Conservation (phyloP, 768 basidiomycete genomes). For the Macrolepiota dolichaula region DNA sequence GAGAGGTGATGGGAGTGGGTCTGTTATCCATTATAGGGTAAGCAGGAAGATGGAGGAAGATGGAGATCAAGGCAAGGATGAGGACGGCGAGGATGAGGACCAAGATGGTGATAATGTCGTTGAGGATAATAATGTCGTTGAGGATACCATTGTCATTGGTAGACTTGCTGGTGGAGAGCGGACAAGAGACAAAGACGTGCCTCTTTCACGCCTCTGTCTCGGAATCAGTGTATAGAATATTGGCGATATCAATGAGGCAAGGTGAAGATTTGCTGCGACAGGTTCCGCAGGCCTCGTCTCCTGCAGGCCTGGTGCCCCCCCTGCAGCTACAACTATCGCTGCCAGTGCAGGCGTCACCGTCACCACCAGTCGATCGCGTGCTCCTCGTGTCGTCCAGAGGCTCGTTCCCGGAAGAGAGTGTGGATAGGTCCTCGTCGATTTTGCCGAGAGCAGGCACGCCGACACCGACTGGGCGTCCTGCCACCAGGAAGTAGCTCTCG, state of each 20-base stretch:
- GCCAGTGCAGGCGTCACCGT: not conserved
- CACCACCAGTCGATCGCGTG: constrained; percentile 9
- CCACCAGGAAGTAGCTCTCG: constrained; percentile 51
- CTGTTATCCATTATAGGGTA: constrained; percentile 1
- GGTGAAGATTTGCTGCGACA: constrained; percentile 42
- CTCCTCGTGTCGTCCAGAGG: not conserved
- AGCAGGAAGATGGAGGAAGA: not conserved
- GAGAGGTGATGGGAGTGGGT: constrained; percentile 35
- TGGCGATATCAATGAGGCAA: constrained; percentile 14
- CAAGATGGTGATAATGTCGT: not conserved
- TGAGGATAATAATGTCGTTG: too few relatives aligned
- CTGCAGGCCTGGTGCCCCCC: constrained; percentile 16
- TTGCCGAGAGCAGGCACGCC: constrained; percentile 23
- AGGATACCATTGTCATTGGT: not conserved
- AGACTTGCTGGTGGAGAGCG: constrained; percentile 2
- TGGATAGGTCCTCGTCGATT: constrained; percentile 1
- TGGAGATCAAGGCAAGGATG: not conserved
- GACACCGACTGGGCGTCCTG: constrained; percentile 28
- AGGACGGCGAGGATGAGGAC: too few relatives aligned
- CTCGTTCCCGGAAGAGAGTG: not conserved
- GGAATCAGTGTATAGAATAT: constrained; percentile 26
- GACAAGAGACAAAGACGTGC: constrained; percentile 22
- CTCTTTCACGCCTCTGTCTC: constrained; percentile 35
- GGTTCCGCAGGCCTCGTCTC: constrained; percentile 30
- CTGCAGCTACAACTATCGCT: constrained; percentile 11